Evolutionary conservation across 2,329 filamentous ascomycete genomes (phyloP).

Genomic region (Metarhizium sp.): DNA sequence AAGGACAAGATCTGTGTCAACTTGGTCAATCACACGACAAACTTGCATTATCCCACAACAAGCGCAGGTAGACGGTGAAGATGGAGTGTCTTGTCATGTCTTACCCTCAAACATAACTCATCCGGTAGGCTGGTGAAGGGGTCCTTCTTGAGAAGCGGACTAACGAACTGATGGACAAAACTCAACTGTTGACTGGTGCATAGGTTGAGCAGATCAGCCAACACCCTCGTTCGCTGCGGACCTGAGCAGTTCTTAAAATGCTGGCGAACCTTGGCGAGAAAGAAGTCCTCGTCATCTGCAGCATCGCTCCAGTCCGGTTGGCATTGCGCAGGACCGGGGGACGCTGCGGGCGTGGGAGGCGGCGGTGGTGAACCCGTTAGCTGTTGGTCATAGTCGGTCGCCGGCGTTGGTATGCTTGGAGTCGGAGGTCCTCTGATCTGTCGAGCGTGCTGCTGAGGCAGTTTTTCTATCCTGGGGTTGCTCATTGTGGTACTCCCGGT

Average conservation of each 20-base stretch:
- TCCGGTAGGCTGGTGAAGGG: slow-evolving; percentile 88
- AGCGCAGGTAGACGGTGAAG: not conserved
- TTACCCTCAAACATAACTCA: slow-evolving; percentile 80
- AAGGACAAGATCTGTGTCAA: slow-evolving; percentile 72
- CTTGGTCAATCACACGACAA: not conserved
- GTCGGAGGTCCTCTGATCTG: slow-evolving; percentile 51
- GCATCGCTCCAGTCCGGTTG: slow-evolving; percentile 68
- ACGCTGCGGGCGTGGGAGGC: slow-evolving; percentile 56
- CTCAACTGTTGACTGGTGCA: slow-evolving; percentile 93
- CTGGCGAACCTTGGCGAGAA: slow-evolving; percentile 67
- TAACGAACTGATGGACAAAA: slow-evolving; percentile 94
- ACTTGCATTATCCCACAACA: not conserved
- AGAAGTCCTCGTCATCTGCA: slow-evolving; percentile 72
- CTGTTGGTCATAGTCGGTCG: slow-evolving; percentile 52
- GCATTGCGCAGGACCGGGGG: slow-evolving; percentile 50
- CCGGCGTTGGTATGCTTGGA: slow-evolving; percentile 57
- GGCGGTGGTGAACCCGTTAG: slow-evolving; percentile 53
- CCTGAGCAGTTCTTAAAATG: slow-evolving; percentile 72
- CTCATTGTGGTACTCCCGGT: slow-evolving; percentile 35
- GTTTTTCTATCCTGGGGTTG: slow-evolving; percentile 41
- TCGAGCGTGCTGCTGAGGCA: slow-evolving; percentile 26
- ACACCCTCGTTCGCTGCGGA: slow-evolving; percentile 66
- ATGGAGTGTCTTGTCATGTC: slow-evolving; percentile 18
- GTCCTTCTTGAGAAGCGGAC: slow-evolving; percentile 88
- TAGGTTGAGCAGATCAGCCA: slow-evolving; percentile 83